Base-by-base conservation (phyloP, 2,329 filamentous ascomycete genomes). In the Mycosphaerella sp. region DNA sequence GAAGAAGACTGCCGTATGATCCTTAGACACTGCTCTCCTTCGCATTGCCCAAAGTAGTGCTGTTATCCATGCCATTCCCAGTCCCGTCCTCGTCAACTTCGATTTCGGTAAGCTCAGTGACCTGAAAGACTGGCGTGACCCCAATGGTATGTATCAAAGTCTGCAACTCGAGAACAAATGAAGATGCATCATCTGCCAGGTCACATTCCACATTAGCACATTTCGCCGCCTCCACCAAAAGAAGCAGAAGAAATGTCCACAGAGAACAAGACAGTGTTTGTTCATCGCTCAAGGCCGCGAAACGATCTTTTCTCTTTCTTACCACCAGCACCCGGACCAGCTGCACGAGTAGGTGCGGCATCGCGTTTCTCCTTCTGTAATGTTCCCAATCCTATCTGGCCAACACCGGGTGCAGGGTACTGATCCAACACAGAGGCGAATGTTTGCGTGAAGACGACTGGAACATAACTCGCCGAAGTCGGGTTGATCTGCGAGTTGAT, bases 361-460 rank as follows among this genome's bases (percentile, higher is more conserved):
- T 40, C 49, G 9, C 49, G 35, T 41, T 46, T 51, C 13, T 42
- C 47, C 30, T 46, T 43, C 13, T 39, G 34, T 10, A 53, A 13
- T 2, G 51, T 66, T n/a, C 66, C 65, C 13, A 60, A 50, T 35
- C 66, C 66, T 21, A 68, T 64, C 1, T 37, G 14, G 13, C 66
- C 66, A 3, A 32, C 41, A 10, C 48, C 56, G 0, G 65, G 55
- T 2, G 50, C 52, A 4, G 61, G 55, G 48, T 48, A 56, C 52
- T 68, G 63, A 40, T 64, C 61, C 5, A 61, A 62, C 1, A 65
- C 57, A 5, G 50, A 34, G 13, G 57, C 58, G 49, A 67, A 67
- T 2, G 60, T 63, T 34, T 68, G 66, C 1, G 66, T 66, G 56
- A 63, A 66, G 50, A 62, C 44, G 44, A 62, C 48, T 21, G 58